Evolutionary conservation across 495 filamentous ascomycete species (phyloP).

Genomic region (Schizothecium vesticola): DNA sequence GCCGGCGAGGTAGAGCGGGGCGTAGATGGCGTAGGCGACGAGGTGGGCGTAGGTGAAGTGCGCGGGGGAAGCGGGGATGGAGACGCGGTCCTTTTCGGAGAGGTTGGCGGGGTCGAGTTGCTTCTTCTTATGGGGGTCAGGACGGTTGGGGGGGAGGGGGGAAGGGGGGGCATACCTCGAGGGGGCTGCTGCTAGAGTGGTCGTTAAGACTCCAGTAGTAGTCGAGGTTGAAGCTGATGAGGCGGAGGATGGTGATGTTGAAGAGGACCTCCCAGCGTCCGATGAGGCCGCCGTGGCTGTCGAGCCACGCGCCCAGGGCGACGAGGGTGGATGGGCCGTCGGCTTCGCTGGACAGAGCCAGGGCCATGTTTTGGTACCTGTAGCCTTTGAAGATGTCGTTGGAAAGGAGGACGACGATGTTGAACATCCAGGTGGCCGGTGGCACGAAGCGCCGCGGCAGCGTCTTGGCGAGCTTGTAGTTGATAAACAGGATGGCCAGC

Average conservation of each 20-base stretch:
- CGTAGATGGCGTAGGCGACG: slow-evolving; percentile 81
- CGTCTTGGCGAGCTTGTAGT: slow-evolving; percentile 69
- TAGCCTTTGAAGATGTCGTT: slow-evolving; percentile 85
- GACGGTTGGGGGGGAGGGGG: neutral
- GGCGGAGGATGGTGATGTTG: slow-evolving; percentile 88
- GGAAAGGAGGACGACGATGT: slow-evolving; percentile 76
- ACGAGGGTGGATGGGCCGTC: slow-evolving; percentile 37
- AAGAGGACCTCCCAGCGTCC: slow-evolving; percentile 92
- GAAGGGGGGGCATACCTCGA: slow-evolving; percentile 74
- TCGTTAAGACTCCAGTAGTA: slow-evolving; percentile 82
- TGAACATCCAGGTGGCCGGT: slow-evolving; percentile 86
- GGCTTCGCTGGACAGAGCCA: slow-evolving; percentile 40
- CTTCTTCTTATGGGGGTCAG: slow-evolving; percentile 91
- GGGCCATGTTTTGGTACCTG: slow-evolving; percentile 56
- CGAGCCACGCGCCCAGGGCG: slow-evolving; percentile 60
- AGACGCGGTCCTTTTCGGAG: slow-evolving; percentile 80
- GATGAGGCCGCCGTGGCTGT: slow-evolving; percentile 73
- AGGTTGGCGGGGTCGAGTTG: slow-evolving; percentile 80
- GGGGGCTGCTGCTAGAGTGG: slow-evolving; percentile 54
- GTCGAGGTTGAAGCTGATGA: slow-evolving; percentile 96
- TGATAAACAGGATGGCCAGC: slow-evolving; percentile 68
- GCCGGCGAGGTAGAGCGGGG: slow-evolving; percentile 86
- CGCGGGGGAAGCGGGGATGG: slow-evolving; percentile 59
- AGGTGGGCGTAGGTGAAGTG: slow-evolving; percentile 82
- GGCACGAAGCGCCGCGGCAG: slow-evolving; percentile 65